phyloP scores from a whole-genome alignment of 2,329 filamentous ascomycete species.

The Aphanoascus verrucosus region DNA sequence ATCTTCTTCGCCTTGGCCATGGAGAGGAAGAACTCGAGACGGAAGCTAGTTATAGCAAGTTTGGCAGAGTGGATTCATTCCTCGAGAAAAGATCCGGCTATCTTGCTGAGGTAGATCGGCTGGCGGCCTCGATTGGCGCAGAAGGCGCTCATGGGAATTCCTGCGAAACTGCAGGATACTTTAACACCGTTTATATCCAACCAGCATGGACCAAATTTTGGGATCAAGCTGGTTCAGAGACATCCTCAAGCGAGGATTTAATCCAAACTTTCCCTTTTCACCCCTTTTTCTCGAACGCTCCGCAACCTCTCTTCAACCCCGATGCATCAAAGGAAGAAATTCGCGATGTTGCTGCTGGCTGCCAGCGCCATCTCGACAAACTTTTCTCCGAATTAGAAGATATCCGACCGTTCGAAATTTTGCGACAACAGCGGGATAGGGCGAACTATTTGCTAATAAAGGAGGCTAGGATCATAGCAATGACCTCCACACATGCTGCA shows the following conservation, averaged over 20 bases:
- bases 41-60: conserved; percentile 80
- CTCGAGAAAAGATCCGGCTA: conserved; percentile 73
- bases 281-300: conserved; percentile 73
- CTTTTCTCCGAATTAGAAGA: conserved; percentile 89
- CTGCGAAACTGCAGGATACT: conserved; percentile 94
- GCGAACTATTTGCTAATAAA: conserved; percentile 91
- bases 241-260: conserved; percentile 51
- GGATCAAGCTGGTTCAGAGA: conserved; percentile 49
- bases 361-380: conserved; percentile 76
- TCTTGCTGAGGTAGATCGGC: conserved; percentile 70
- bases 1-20: conserved; percentile 82
- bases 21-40: conserved; percentile 90
- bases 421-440: conserved; percentile 80
- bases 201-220: conserved; percentile 82
- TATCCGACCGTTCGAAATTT: conserved; percentile 87
- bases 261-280: conserved; percentile 75
- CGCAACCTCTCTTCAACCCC: conserved; percentile 69
- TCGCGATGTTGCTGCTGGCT: conserved; percentile 69
- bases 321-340: conserved; percentile 55
- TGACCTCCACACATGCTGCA: conserved; percentile 96
- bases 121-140: conserved; percentile 74
- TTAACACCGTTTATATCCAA: conserved; percentile 81
- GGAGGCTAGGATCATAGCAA: conserved; percentile 93
- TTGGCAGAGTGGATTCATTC: conserved; percentile 89
- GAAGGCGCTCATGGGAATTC: conserved; percentile 92